phyloP scores from a whole-genome alignment of 805 yeast species.

The Saccharomyces jurei region DNA sequence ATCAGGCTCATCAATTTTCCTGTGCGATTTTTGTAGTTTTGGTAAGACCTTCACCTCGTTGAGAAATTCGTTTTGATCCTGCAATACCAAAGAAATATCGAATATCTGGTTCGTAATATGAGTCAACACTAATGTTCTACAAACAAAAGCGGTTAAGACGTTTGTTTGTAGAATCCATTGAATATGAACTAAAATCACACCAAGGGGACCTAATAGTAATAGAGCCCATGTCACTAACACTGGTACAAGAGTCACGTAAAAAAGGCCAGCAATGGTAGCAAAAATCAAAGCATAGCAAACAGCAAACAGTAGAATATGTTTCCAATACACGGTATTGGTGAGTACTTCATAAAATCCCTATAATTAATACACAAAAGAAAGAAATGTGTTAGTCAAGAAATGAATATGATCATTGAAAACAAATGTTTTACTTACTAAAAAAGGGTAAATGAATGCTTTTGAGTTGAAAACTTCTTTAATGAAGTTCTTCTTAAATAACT shows the following conservation, averaged over 20 bases:
- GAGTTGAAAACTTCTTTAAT: conserved; percentile 10
- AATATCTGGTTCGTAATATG: conserved; percentile 19
- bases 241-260: conserved; percentile 25
- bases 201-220: conserved; percentile 27
- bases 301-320: conserved; percentile 19
- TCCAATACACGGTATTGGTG: conserved; percentile 23
- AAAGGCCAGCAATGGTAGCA: conserved; percentile 13
- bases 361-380: neutral
- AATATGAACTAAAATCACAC: conserved; percentile 22
- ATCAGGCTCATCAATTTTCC: neutral
- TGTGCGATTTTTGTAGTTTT: neutral
- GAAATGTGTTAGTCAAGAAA: neutral
- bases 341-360: conserved; percentile 25
- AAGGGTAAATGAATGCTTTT: conserved; percentile 15
- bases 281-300: conserved; percentile 19
- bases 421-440: conserved; percentile 11
- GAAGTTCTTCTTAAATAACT: conserved; percentile 6
- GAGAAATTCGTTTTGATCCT: conserved; percentile 14
- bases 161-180: conserved; percentile 28
- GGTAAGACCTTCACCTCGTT: conserved; percentile 8
- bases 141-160: conserved; percentile 19
- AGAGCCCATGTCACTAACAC: conserved; percentile 18
- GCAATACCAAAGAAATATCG: conserved; percentile 14
- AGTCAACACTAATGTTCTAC: conserved; percentile 19
- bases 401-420: neutral